phyloP scores from a whole-genome alignment of 2,329 filamentous ascomycete genomes.

The Aspergillus ochraceus region DNA sequence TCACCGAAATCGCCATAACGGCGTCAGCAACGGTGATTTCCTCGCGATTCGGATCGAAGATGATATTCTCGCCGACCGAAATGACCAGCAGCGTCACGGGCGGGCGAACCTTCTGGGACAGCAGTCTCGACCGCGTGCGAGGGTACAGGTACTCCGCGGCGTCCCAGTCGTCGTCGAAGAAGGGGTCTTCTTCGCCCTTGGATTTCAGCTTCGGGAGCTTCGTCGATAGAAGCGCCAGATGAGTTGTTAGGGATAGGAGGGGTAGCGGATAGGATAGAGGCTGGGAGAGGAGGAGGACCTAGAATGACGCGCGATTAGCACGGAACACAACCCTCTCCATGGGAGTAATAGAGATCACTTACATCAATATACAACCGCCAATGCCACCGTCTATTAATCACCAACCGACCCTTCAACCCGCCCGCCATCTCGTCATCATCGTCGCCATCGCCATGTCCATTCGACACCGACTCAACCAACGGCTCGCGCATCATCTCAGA shows the following conservation, averaged over 20 bases:
- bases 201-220: conserved; percentile 82
- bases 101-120: conserved; percentile 55
- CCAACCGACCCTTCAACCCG: conserved; percentile 68
- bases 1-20: conserved; percentile 80
- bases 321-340: background rate
- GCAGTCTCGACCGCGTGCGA: conserved; percentile 33
- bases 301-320: conserved; percentile 7
- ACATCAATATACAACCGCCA: conserved; percentile 97
- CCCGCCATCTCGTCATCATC: conserved; percentile 71
- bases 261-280: conserved; percentile 91
- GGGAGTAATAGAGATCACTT: conserved; percentile 32
- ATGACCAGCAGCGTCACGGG: conserved; percentile 90
- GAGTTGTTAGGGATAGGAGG: conserved; percentile 86
- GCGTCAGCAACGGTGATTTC: conserved; percentile 92
- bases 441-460: conserved; percentile 62
- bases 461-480: conserved; percentile 67
- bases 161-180: conserved; percentile 98
- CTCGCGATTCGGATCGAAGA: conserved; percentile 89
- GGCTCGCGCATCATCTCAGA: conserved; percentile 87
- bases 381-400: conserved; percentile 89
- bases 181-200: conserved; percentile 88
- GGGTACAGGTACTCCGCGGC: conserved; percentile 76
- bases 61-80: conserved; percentile 79
- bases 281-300: conserved; percentile 92
- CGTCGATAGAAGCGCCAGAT: conserved; percentile 87